Evolutionary conservation across 2,329 filamentous ascomycete genomes (phyloP).

Genomic region (Leptographium wingfieldii): DNA sequence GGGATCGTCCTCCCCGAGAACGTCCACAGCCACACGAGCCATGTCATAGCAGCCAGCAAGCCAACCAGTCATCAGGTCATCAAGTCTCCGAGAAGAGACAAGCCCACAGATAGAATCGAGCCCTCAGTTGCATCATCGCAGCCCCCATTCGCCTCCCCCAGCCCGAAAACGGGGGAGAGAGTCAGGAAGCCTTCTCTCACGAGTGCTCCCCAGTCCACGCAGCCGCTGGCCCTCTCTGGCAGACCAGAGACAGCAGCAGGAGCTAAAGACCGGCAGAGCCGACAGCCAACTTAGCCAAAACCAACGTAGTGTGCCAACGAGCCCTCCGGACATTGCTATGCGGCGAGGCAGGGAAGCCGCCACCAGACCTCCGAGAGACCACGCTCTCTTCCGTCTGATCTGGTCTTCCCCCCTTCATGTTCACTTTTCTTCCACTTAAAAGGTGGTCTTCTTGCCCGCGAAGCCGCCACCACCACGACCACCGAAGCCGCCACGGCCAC

Average conservation of each 20-base stretch:
- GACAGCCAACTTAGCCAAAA: slow-evolving; percentile 45
- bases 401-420: background rate
- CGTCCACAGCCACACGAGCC: slow-evolving; percentile 1
- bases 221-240: background rate
- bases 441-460: slow-evolving; percentile 65
- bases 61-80: slow-evolving; percentile 9
- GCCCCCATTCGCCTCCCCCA: background rate
- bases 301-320: slow-evolving; percentile 16
- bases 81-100: slow-evolving; percentile 9
- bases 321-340: slow-evolving; percentile 31
- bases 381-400: slow-evolving; percentile 8
- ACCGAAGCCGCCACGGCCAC: slow-evolving; percentile 45
- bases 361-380: background rate
- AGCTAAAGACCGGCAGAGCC: slow-evolving; percentile 28
- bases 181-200: slow-evolving; percentile 1
- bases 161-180: background rate
- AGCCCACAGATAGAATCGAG: slow-evolving; percentile 19
- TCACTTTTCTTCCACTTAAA: slow-evolving; percentile 18
- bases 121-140: slow-evolving; percentile 9
- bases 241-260: slow-evolving; percentile 3
- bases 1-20: background rate
- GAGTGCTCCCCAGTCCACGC: background rate
- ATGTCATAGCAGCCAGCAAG: slow-evolving; percentile 3
- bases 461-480: slow-evolving; percentile 47
- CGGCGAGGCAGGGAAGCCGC: slow-evolving; percentile 14